A percentile compares a stretch with the other conserved stretches of the same genome.
phyloP scores from a whole-genome alignment of 768 basidiomycete genomes.

The Crepidotus variabilis region DNA sequence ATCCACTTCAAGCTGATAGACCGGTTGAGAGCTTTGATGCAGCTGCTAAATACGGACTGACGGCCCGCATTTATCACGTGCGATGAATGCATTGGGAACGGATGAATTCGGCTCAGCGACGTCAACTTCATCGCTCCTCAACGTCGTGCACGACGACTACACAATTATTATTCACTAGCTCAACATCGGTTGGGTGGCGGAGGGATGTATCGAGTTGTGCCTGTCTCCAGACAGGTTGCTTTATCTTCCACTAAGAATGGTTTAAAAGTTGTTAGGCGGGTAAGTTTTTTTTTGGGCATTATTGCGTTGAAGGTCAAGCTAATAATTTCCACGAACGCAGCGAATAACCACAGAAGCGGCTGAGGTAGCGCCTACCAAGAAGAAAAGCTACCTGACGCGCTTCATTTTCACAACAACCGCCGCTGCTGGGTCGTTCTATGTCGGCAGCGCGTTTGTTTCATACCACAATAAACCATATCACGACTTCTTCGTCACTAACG shows the following conservation, averaged over 20 bases:
- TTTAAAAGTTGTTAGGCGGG: conserved; percentile 56
- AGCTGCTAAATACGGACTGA: too few species aligned
- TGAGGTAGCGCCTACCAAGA: conserved; percentile 43
- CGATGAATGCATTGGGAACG: too few species aligned
- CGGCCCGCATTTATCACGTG: too few species aligned
- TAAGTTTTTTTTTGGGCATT: conserved; percentile 30
- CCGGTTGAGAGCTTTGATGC: too few species aligned
- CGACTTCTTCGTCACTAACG: conserved; percentile 77
- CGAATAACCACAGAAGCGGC: conserved; percentile 60
- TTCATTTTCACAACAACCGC: conserved; percentile 67
- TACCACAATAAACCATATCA: conserved; percentile 78
- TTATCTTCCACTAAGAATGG: conserved; percentile 41
- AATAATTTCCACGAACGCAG: conserved; percentile 28
- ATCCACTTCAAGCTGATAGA: too few species aligned
- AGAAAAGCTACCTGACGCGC: conserved; percentile 49
- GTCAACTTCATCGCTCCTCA: too few species aligned
- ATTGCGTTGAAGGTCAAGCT: conserved; percentile 6
- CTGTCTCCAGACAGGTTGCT: conserved; percentile 50
- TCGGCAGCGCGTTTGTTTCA: conserved; percentile 74
- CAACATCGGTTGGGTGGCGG: conserved; percentile 12
- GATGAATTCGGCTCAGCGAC: too few species aligned
- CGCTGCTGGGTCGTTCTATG: conserved; percentile 74
- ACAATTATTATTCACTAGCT: conserved; percentile 1
- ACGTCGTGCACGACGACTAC: too few species aligned
- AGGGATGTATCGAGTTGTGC: conserved; percentile 55